Percentiles rank a stretch among this genome's conserved stretches.
Evolutionary conservation across 1,284 basidiomycete species (phyloP).

Genomic region (Heterobasidion occidentale): DNA sequence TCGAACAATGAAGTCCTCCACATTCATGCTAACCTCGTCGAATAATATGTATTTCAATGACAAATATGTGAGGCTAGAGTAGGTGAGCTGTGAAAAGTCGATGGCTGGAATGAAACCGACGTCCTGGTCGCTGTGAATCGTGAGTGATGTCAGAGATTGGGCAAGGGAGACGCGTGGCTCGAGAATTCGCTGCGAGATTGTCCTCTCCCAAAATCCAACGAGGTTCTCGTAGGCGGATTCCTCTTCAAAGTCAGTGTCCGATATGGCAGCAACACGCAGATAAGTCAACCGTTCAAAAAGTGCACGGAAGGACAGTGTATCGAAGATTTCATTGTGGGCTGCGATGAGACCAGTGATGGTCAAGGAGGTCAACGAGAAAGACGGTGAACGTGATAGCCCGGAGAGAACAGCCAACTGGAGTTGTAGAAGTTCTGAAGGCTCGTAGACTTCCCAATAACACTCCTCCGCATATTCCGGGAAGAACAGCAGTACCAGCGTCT

Average conservation of each 20-base stretch:
- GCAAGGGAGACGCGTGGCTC: background rate
- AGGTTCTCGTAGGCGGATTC: background rate
- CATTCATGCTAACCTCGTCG: background rate
- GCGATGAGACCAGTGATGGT: background rate
- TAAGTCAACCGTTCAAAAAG: background rate
- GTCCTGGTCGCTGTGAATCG: background rate
- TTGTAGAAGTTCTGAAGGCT: background rate
- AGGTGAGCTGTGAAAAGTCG: background rate
- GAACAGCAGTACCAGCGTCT: too few species aligned
- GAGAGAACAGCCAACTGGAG: background rate
- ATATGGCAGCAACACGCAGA: background rate
- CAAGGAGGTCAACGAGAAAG: background rate
- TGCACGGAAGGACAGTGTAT: background rate
- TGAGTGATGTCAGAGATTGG: background rate
- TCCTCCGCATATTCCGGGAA: too few species aligned
- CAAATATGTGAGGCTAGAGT: background rate
- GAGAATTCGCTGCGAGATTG: background rate
- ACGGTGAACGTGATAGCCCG: background rate
- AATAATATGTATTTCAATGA: background rate
- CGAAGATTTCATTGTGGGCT: background rate
- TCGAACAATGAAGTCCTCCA: constrained; percentile 1
- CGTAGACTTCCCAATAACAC: background rate
- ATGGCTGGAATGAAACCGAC: background rate
- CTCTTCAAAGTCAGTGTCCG: background rate
- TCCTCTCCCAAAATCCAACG: background rate